Percentiles rank a stretch among this genome's conserved stretches.
phyloP scores from a whole-genome alignment of 176 grass and related monocot species.

The Avena insularis region DNA sequence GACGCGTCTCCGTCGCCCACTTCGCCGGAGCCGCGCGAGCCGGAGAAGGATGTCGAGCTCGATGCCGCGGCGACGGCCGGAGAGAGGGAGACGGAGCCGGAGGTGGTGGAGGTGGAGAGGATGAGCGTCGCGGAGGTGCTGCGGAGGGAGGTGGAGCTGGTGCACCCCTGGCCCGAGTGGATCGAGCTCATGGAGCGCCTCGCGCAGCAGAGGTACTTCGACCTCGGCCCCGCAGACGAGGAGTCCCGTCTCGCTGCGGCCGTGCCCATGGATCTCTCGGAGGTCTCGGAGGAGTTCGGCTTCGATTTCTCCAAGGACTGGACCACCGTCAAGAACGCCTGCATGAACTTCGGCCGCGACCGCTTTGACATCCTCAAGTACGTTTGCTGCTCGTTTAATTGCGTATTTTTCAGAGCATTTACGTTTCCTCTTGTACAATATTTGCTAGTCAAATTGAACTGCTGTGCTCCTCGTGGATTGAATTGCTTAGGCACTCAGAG shows the following conservation, averaged over 20 bases:
- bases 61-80: not conserved
- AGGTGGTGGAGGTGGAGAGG: conserved; percentile 19
- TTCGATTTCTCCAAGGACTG: conserved; percentile 89
- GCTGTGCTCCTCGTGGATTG: not conserved
- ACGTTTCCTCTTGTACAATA: not conserved
- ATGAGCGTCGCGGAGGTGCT: conserved; percentile 65
- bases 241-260: conserved; percentile 57
- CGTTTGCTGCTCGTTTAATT: not conserved
- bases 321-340: conserved; percentile 84
- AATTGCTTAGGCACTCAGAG: not conserved
- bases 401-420: not conserved
- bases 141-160: conserved; percentile 84
- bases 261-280: conserved; percentile 66
- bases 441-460: not conserved
- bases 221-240: conserved; percentile 57
- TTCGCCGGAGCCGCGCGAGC: not conserved
- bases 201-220: conserved; percentile 80
- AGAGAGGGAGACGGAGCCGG: not conserved
- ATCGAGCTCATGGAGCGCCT: conserved; percentile 92
- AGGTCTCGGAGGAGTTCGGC: conserved; percentile 60
- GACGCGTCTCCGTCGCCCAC: not conserved
- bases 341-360: conserved; percentile 91
- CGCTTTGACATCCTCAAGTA: conserved; percentile 96
- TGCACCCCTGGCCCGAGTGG: conserved; percentile 97
- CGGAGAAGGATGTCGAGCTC: conserved; percentile 15